Conservation (phyloP, 1,139 yeast species). For the Magnusiomyces clavatus region DNA sequence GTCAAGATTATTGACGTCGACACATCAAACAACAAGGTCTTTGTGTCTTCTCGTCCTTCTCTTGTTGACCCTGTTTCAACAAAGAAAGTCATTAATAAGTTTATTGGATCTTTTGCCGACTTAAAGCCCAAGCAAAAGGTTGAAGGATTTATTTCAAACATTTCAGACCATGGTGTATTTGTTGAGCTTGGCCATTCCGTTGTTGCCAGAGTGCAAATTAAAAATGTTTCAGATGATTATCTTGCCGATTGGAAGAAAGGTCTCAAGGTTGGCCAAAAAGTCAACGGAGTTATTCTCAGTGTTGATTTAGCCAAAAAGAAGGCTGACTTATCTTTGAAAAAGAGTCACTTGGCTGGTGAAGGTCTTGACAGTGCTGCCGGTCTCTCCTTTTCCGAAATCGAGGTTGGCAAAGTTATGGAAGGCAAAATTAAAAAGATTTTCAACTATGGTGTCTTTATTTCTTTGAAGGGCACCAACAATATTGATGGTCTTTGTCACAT, state of each 20-base stretch:
- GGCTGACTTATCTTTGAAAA: conserved; percentile 72
- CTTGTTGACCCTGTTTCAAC: conserved; percentile 22
- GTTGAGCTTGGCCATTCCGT: conserved; percentile 66
- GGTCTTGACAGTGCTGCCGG: conserved; percentile 17
- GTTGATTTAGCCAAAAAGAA: conserved; percentile 47
- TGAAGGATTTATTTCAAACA: conserved; percentile 69
- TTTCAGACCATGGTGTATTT: conserved; percentile 72
- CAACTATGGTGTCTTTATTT: conserved; percentile 87
- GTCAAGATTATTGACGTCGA: conserved; percentile 57
- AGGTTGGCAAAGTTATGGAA: conserved; percentile 62
- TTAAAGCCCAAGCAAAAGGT: conserved; percentile 63
- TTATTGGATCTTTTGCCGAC: conserved; percentile 45
- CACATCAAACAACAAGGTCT: conserved; percentile 46
- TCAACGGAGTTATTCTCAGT: conserved; percentile 63
- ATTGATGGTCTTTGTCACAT: conserved; percentile 85
- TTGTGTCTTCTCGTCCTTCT: conserved; percentile 53
- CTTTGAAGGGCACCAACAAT: conserved; percentile 63
- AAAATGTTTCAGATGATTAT: conserved; percentile 74
- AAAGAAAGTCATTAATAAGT: conserved; percentile 43
- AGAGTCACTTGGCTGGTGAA: conserved; percentile 70
- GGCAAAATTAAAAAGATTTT: conserved; percentile 70
- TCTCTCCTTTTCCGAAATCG: conserved; percentile 53
- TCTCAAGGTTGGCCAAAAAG: conserved; percentile 62
- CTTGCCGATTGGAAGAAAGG: conserved; percentile 83
- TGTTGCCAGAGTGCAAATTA: conserved; percentile 73